phyloP scores from a whole-genome alignment of 2,329 filamentous ascomycete species.

The Neurospora sp. region DNA sequence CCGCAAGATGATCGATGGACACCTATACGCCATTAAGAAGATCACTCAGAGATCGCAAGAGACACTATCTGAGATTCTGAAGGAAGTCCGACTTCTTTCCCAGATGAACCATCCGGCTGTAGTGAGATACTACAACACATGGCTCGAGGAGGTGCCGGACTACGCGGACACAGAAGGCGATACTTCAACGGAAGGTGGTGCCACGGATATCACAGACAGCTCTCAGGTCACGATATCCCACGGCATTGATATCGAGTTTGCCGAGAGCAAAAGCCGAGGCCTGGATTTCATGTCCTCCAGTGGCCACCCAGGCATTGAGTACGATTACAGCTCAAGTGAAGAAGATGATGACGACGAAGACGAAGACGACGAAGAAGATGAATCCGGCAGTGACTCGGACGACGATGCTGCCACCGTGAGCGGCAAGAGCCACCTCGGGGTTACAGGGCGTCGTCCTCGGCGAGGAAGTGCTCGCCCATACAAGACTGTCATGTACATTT shows the following conservation, averaged over 20 bases:
- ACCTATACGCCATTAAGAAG: constrained; percentile 94
- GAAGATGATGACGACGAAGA: constrained; percentile 28
- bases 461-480: constrained; percentile 32
- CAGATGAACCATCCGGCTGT: constrained; percentile 78
- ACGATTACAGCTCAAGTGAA: constrained; percentile 48
- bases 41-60: constrained; percentile 73
- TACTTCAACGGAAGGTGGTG: constrained; percentile 36
- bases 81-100: constrained; percentile 82
- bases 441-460: constrained; percentile 6
- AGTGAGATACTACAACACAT: constrained; percentile 90
- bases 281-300: constrained; percentile 91
- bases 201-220: constrained; percentile 20
- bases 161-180: constrained; percentile 44
- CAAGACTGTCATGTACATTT: constrained; percentile 80
- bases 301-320: constrained; percentile 66
- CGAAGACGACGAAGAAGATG: constrained; percentile 31
- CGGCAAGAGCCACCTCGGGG: constrained; percentile 23
- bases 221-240: constrained; percentile 32
- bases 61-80: constrained; percentile 71
- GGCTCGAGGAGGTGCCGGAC: constrained; percentile 66
- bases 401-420: constrained; percentile 27
- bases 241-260: constrained; percentile 44
- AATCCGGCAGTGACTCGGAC: constrained; percentile 22
- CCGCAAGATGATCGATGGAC: constrained; percentile 84
- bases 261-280: constrained; percentile 59